phyloP scores from a whole-genome alignment of 2,329 filamentous ascomycete species.

The Dactylellina leptospora region DNA sequence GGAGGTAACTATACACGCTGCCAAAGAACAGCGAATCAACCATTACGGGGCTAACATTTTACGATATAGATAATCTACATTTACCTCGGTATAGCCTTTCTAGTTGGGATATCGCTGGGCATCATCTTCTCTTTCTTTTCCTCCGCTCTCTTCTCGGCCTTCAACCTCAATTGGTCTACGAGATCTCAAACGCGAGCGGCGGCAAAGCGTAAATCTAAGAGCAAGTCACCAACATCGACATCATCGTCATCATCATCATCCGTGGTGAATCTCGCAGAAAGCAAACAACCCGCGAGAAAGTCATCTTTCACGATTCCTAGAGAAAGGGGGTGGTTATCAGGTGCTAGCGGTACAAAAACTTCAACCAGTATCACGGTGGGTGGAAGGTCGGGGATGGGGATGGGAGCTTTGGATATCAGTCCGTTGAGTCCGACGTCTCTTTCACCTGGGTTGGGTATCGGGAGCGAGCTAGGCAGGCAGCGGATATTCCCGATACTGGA shows the following conservation, averaged over 20 bases:
- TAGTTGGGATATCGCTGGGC: slow-evolving; percentile 33
- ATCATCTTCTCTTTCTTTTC: slow-evolving; percentile 38
- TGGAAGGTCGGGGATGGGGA: slow-evolving; percentile 23
- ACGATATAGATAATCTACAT: slow-evolving; percentile 38
- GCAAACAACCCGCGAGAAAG: background rate
- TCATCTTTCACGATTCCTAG: slow-evolving; percentile 19
- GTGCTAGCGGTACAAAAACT: background rate
- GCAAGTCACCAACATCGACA: background rate
- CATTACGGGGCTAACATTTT: background rate
- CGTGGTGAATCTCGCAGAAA: background rate
- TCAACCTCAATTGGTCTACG: slow-evolving; percentile 10
- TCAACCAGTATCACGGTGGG: background rate
- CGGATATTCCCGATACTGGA: slow-evolving; percentile 51
- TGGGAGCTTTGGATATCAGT: slow-evolving; percentile 36
- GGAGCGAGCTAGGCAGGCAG: slow-evolving; percentile 20
- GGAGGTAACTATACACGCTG: no score
- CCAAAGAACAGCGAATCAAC: background rate
- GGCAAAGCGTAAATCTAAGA: background rate
- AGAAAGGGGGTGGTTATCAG: slow-evolving; percentile 17
- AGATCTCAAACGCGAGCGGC: background rate
- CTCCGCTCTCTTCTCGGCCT: slow-evolving; percentile 22
- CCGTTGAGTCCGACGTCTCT: slow-evolving; percentile 39
- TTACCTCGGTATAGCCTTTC: slow-evolving; percentile 35
- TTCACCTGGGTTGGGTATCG: slow-evolving; percentile 16
- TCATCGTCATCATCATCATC: no score